Base-by-base conservation (phyloP, 768 basidiomycete species). In the Russula virescens region DNA sequence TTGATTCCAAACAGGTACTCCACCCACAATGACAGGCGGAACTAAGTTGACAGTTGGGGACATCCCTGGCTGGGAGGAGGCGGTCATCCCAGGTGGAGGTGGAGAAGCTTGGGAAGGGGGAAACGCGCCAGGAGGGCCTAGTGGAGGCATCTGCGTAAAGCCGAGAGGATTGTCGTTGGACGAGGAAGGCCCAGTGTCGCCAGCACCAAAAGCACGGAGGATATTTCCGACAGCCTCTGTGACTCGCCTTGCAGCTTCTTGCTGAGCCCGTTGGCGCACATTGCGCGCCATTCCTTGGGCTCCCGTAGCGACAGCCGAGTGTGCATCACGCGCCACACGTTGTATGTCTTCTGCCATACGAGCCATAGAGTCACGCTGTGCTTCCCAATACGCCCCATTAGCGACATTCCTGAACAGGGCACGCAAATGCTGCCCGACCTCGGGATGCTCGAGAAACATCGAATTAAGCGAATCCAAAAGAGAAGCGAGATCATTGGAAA, bases 371-470 rank as follows among this genome's bases (percentile, higher is more conserved):
- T 81, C 80, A 52, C 85, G 81, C 68, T 89, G 87, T 31, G 78
- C 72, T 40, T 75, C 72, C 88, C 87, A 92, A 70, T 92, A 91
- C 10, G 80, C 76, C 25, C 88, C 89, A 55, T 76, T 82, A 6
- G 79, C 76, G 5, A 85, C 76, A 66, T 91, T 88, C 54, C 76
- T 75, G 49, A 84, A 71, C 38, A 92, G 81, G 69, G 81, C 85
- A 60, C 83, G 84, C 60, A 92, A 70, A 48, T 80, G 80, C 59
- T 88, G 85, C 3, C 86, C 81, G 13, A 92, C 72, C 65, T 92
- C 88, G 5, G 90, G 90, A 67, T 91, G 87, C 6, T 81, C 72
- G 0, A 80, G 75, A 47, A 91, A 70, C 34, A 85, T 77, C n/a
- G 72, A 74, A 46, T 79, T 80, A 59, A 91, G 71, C 2, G 78